A percentile compares a stretch with the other conserved stretches of the same genome.
Conservation (phyloP, 2,329 filamentous ascomycete species). For the Fusarium fujikuroi region DNA sequence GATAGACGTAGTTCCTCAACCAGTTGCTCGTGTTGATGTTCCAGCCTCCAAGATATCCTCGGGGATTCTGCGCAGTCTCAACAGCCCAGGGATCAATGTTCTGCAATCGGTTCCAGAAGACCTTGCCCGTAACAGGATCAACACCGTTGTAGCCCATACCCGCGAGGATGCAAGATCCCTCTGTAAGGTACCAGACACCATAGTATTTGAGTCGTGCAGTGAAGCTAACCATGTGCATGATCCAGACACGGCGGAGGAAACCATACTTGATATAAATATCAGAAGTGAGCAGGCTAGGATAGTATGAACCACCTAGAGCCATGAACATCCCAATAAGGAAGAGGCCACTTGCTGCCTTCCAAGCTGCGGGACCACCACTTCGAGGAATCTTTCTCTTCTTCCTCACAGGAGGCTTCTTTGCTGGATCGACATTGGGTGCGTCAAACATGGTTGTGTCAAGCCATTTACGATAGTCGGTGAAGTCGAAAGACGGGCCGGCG, state of each 20-base stretch:
- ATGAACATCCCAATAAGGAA: slow-evolving; percentile 84
- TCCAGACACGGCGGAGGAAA: slow-evolving; percentile 78
- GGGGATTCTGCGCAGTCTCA: slow-evolving; percentile 92
- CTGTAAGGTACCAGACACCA: slow-evolving; percentile 91
- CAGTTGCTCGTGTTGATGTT: slow-evolving; percentile 99
- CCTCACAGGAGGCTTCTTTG: slow-evolving; percentile 84
- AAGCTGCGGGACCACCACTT: slow-evolving; percentile 84
- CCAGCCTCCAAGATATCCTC: slow-evolving; percentile 91
- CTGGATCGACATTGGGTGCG: slow-evolving; percentile 80
- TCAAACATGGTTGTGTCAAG: slow-evolving; percentile 96
- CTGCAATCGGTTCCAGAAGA: slow-evolving; percentile 87
- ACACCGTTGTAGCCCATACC: slow-evolving; percentile 95
- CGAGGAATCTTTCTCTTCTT: slow-evolving; percentile 93
- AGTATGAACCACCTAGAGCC: slow-evolving; percentile 75
- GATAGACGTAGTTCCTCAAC: slow-evolving; percentile 94
- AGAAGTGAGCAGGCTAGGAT: slow-evolving; percentile 70
- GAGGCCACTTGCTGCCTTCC: slow-evolving; percentile 79
- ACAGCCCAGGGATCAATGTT: slow-evolving; percentile 90
- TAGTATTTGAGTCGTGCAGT: slow-evolving; percentile 93
- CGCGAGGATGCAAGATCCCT: slow-evolving; percentile 92
- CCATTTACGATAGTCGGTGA: slow-evolving; percentile 90
- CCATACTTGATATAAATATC: slow-evolving; percentile 73
- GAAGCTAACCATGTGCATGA: slow-evolving; percentile 85
- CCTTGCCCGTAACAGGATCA: slow-evolving; percentile 83
- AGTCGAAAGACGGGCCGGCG: slow-evolving; percentile 93